Base-by-base conservation (phyloP, 2,329 filamentous ascomycete species). In the Exophiala viscosa region DNA sequence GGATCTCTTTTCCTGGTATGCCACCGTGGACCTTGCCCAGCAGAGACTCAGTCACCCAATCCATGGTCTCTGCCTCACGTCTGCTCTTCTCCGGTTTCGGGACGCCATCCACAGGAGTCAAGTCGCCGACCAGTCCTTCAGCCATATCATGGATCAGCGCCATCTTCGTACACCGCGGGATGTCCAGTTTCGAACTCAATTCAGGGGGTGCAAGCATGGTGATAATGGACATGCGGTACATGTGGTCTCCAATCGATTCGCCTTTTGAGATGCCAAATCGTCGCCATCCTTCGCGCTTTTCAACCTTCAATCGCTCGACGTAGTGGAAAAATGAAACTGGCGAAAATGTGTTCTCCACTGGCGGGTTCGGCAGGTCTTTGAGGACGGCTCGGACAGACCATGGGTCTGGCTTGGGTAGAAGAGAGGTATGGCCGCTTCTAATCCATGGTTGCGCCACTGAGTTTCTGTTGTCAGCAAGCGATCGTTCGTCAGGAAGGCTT, bases 211-310 rank as follows among this genome's bases (percentile, higher is more conserved):
- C 90, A 60, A 96, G 82, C 85, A 99, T 88, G 59, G 89, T 90
- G 70, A 99, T 90, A 62, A 99, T 82, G 45, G 91, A 90, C 93
- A 99, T 99, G 73, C 93, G 90, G 74, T 97, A 99, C 93, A 99
- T 99, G 79, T 99, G 93, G 74, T 99, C 93, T 48, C 89, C 82
- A 67, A 99, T 96, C 1, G 90, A 95, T 72, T 99, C 93, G 68
- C 89, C 87, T 52, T 61, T 60, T 51, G 69, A 62, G 62, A 99
- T 90, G 35, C 84, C 84, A 68, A 96, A 96, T 34, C 93, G 83
- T 50, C 88, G 83, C 93, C 93, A 99, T 60, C 93, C 93, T 73
- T 96, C 93, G 55, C 93, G 87, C 71, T 95, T 95, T 57, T 88
- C 96, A 6, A 91, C 96, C 81, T 99, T 99, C 52, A 99, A 81